phyloP scores from a whole-genome alignment of 2,329 filamentous ascomycete species.

The Venturiaceae sp. region DNA sequence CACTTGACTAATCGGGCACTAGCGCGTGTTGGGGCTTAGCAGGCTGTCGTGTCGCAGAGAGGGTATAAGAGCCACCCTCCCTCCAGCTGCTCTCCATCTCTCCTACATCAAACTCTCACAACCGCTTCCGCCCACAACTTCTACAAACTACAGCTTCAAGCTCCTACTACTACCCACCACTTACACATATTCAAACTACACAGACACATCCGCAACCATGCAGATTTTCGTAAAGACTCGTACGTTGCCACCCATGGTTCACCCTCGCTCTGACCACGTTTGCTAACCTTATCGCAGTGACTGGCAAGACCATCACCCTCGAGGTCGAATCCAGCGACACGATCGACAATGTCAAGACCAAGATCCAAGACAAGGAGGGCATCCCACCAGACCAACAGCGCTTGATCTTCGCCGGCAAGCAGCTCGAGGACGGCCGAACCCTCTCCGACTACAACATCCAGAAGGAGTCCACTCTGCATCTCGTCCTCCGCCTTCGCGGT shows the following conservation, averaged over 20 bases:
- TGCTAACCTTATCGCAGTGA: conserved; percentile 39
- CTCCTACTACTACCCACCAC: background rate
- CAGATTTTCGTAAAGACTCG: conserved; percentile 98
- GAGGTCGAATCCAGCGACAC: conserved; percentile 69
- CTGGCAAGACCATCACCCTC: conserved; percentile 58
- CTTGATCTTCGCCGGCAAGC: conserved; percentile 93
- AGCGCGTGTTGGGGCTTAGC: too few relatives aligned
- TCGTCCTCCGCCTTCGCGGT: conserved; percentile 64
- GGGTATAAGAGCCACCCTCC: background rate
- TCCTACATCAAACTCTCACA: background rate
- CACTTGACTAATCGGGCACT: background rate
- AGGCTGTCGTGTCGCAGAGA: too few relatives aligned
- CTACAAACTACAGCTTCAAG: background rate
- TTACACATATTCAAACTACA: conserved; percentile 10
- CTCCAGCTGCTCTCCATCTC: background rate
- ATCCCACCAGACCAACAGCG: conserved; percentile 97
- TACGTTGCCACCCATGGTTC: conserved; percentile 43
- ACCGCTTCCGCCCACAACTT: background rate
- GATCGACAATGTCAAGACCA: conserved; percentile 93
- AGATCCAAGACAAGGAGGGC: conserved; percentile 97
- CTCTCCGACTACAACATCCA: conserved; percentile 93
- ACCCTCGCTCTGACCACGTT: conserved; percentile 11
- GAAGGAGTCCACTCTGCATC: conserved; percentile 65
- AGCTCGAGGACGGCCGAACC: conserved; percentile 90
- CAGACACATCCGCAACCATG: conserved; percentile 49